Base-by-base conservation (phyloP, 257 asterid species). In the Voacanga thouarsii region DNA sequence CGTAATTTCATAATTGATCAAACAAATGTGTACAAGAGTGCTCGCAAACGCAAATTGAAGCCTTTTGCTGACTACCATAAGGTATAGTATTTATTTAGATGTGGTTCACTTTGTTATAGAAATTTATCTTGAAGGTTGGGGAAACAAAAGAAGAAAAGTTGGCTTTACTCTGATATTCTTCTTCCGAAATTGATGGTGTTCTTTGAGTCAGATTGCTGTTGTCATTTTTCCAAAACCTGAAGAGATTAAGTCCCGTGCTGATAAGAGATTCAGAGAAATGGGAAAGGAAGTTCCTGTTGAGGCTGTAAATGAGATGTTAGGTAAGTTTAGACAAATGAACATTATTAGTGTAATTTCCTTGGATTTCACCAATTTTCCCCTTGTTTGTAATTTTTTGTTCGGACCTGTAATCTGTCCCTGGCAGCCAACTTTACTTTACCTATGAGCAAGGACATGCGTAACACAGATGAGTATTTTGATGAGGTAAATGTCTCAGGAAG, bases 1-100 rank as follows among this genome's bases (percentile, higher is more conserved):
- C 93, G 90, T 21, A 90, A 89, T 83, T 83, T 86, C 86, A 87
- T 90, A 72, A 80, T 90, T 72, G 96, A 90, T 84, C 93, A 87
- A 83, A 86, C 89, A 41, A 87, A 90, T 82, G 86, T 87, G 55
- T 79, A 80, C 77, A 85, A 89, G 80, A 87, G 74, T 87, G 87
- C 90, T 15, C 92, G 96, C 28, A 90, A 77, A 45, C 89, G 84
- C 60, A 90, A 86, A 82, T 80, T 89, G 73, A 87, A 85, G 85
- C 89, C 89, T 19, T 90, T 90, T 80, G 80, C 82, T 15, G n/a
- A 75, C 82, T 87, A 70, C 79, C 83, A 50, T 63, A 90, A 90
- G 90, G 93, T 86, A 82, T 10, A 18, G 10, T 37, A 49, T 28
- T 44, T 65, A 53, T 75, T 67, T 72, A 51, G 39, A 69, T 66